Evolutionary conservation across 179 eudicot species (phyloP).

Genomic region (Actinidia polygama): DNA sequence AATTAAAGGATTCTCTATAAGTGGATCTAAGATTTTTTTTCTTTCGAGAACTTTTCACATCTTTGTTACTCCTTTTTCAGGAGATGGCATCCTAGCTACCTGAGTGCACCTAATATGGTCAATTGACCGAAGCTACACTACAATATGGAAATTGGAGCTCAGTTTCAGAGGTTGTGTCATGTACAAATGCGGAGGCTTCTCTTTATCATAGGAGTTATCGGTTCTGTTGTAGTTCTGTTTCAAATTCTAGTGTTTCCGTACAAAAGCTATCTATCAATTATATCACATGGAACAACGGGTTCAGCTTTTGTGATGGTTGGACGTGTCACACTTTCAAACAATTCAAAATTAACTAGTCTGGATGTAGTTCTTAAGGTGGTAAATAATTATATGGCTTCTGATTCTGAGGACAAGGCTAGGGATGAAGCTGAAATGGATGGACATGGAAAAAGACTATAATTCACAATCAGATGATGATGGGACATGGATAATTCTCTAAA

Average conservation of each 20-base stretch:
- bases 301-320: constrained; percentile 7
- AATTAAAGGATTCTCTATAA: no score
- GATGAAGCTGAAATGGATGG: constrained; percentile 25
- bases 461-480: neutral
- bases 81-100: no score
- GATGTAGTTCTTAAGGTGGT: neutral
- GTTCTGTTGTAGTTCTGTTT: constrained; percentile 29
- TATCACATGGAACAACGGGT: constrained; percentile 20
- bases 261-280: constrained; percentile 9
- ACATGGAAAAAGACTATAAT: constrained; percentile 15
- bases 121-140: no score
- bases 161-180: no score
- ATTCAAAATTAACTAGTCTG: neutral
- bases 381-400: neutral
- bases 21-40: no score
- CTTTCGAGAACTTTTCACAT: no score
- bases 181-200: constrained; percentile 22
- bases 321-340: constrained; percentile 4
- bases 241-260: constrained; percentile 39
- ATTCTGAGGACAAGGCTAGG: constrained; percentile 13
- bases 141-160: no score
- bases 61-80: no score
- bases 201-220: constrained; percentile 31
- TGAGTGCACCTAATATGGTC: no score
- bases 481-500: constrained; percentile 4